A percentile compares a stretch with the other conserved stretches of the same genome.
Conservation (phyloP, 2,329 filamentous ascomycete genomes). For the Fusarium clavum region DNA sequence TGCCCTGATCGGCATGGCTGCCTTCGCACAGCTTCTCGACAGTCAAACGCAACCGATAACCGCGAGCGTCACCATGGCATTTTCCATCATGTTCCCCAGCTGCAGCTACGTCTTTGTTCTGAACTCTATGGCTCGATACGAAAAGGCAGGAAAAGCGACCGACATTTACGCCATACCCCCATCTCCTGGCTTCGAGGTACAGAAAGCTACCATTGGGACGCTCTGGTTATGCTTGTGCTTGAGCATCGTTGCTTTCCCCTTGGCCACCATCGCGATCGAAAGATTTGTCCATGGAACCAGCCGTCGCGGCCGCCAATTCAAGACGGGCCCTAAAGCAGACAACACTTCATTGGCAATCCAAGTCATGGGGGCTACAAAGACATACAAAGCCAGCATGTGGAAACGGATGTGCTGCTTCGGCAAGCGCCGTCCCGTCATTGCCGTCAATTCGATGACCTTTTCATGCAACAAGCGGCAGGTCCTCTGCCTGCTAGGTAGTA, state of each 20-base stretch:
- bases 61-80: neutral
- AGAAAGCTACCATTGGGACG: neutral
- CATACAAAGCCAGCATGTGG: conserved; percentile 48
- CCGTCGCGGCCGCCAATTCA: neutral
- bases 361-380: conserved; percentile 50
- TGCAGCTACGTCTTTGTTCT: neutral
- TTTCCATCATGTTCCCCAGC: neutral
- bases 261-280: neutral
- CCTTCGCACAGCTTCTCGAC: neutral
- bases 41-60: neutral
- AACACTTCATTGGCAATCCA: conserved; percentile 48
- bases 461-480: conserved; percentile 70
- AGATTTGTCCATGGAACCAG: neutral
- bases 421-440: conserved; percentile 54
- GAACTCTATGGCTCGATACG: neutral
- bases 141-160: neutral
- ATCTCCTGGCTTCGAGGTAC: neutral
- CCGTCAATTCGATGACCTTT: conserved; percentile 71
- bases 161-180: neutral
- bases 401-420: conserved; percentile 48
- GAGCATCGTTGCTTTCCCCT: neutral
- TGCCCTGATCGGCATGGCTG: neutral
- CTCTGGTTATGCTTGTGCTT: neutral
- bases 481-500: conserved; percentile 74
- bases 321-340: neutral